Conservation (phyloP, 768 basidiomycete genomes). For the Nevesoporus exiguus region DNA sequence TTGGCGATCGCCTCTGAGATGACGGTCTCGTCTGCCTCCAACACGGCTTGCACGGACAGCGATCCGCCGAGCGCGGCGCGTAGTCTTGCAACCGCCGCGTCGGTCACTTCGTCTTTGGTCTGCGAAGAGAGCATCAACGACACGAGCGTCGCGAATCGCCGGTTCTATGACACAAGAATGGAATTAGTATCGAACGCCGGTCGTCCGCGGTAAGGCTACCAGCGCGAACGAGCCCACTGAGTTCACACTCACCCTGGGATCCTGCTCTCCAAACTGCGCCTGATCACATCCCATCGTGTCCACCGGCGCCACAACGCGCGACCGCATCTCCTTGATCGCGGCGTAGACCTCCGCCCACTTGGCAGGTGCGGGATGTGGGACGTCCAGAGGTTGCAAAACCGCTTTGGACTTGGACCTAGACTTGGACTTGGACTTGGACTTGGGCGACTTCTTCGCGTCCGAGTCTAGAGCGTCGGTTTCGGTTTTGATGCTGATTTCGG, state of each 20-base stretch:
- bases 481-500: too few species aligned
- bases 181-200: neutral
- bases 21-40: constrained; percentile 56
- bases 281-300: constrained; percentile 89
- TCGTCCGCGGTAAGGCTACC: too few species aligned
- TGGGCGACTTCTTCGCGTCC: neutral
- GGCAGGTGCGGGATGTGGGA: constrained; percentile 64
- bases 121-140: constrained; percentile 96
- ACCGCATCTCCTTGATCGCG: constrained; percentile 73
- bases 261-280: constrained; percentile 58
- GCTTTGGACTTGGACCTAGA: constrained; percentile 35
- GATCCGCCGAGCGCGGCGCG: constrained; percentile 72
- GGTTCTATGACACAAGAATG: constrained; percentile 40
- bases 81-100: constrained; percentile 73
- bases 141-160: constrained; percentile 80
- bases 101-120: constrained; percentile 89
- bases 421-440: constrained; percentile 49
- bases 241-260: constrained; percentile 53
- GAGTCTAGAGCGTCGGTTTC: too few species aligned
- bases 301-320: constrained; percentile 73
- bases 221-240: too few species aligned
- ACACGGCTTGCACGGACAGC: constrained; percentile 68
- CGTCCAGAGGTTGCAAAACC: constrained; percentile 50
- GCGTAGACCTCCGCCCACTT: constrained; percentile 70
- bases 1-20: constrained; percentile 79